Evolutionary conservation across 2,329 filamentous ascomycete genomes (phyloP).

Genomic region (Diplocarpon rosae): DNA sequence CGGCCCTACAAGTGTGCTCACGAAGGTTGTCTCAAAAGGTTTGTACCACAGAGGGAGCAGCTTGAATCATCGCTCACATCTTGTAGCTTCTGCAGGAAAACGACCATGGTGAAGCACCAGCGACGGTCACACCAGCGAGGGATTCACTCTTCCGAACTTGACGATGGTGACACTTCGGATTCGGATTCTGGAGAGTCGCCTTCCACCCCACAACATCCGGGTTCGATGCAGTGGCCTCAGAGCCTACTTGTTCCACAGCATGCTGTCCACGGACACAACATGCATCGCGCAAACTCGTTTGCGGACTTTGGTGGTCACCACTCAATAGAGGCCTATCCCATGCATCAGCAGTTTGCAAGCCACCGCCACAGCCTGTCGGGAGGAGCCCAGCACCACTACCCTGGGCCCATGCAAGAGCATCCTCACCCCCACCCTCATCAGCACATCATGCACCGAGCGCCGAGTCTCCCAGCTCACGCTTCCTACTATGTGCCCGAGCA

Average conservation of each 20-base stretch:
- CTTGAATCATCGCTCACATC: conserved; percentile 13
- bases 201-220: conserved; percentile 43
- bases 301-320: conserved; percentile 40
- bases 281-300: conserved; percentile 43
- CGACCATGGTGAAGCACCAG: conserved; percentile 60
- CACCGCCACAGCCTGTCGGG: conserved; percentile 39
- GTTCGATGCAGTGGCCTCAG: conserved; percentile 40
- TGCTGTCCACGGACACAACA: conserved; percentile 20
- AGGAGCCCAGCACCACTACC: conserved; percentile 33
- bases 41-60: conserved; percentile 9
- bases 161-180: conserved; percentile 28
- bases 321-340: conserved; percentile 29
- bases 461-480: conserved; percentile 23
- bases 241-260: conserved; percentile 32
- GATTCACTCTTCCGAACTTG: conserved; percentile 40
- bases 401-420: conserved; percentile 33
- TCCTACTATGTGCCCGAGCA: conserved; percentile 47
- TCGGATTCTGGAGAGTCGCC: conserved; percentile 41
- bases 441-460: conserved; percentile 29
- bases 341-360: conserved; percentile 27
- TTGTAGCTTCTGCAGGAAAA: conserved; percentile 58
- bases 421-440: conserved; percentile 16
- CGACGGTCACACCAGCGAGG: conserved; percentile 48
- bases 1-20: conserved; percentile 52
- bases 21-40: conserved; percentile 29